Evolutionary conservation across 306 rosid genomes (phyloP).

Genomic region (Quercus rubra): DNA sequence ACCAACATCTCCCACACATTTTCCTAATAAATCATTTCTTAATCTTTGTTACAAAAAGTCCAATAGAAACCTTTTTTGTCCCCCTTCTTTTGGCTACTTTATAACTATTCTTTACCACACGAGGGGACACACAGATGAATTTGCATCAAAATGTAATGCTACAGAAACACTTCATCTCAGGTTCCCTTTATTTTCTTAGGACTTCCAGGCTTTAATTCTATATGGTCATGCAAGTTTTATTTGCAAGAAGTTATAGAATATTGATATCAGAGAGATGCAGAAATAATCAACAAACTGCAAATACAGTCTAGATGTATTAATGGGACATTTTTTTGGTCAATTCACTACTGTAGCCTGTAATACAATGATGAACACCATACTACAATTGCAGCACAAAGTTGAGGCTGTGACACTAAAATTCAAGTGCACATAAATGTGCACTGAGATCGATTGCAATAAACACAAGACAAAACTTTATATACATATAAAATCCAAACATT

Average conservation of each 20-base stretch:
- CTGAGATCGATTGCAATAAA: too few relatives aligned
- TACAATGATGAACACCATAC: too few relatives aligned
- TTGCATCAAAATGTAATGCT: constrained; percentile 68
- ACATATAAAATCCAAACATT: background rate
- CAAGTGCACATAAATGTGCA: too few relatives aligned
- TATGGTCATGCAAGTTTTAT: constrained; percentile 50
- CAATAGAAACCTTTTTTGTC: constrained; percentile 46
- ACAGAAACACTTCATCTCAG: constrained; percentile 53
- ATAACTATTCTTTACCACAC: constrained; percentile 45
- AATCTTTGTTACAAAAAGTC: constrained; percentile 67
- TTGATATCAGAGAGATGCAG: background rate
- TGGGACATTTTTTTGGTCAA: background rate
- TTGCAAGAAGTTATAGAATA: constrained; percentile 24
- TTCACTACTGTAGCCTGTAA: background rate
- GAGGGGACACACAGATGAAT: constrained; percentile 35
- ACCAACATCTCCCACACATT: constrained; percentile 48
- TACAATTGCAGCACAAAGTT: background rate
- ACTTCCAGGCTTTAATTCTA: constrained; percentile 48
- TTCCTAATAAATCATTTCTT: constrained; percentile 64
- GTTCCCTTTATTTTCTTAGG: constrained; percentile 47
- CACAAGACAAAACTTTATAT: background rate
- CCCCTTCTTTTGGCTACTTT: constrained; percentile 35
- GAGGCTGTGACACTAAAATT: background rate
- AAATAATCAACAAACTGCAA: background rate
- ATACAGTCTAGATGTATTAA: background rate